Base-by-base conservation (phyloP, 2,329 filamentous ascomycete species). In the Penicillium sp. region DNA sequence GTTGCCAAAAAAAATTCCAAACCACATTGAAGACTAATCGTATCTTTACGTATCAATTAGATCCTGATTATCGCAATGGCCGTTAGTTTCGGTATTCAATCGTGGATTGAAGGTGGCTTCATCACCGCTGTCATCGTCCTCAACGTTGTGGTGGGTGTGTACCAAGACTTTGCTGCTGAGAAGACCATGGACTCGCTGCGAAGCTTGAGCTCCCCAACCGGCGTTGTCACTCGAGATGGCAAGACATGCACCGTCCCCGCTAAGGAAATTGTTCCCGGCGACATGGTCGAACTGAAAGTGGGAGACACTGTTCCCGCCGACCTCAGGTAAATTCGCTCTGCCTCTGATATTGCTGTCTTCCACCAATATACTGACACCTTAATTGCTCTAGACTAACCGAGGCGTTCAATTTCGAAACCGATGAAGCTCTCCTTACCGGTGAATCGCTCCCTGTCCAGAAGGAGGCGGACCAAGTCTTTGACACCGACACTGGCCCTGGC, bases 61-160 rank as follows among this genome's bases (percentile, higher is more conserved):
- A 84, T 88, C 49, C 83, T 90, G 56, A 78, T 89, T 59, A 82
- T 88, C 62, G 86, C 86, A 57, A 88, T 87, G 82, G 83, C 82
- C 48, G 74, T 79, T 43, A 76, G 75, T 60, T 78, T 77, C 58
- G 79, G 76, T 32, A 77, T 80, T 25, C 65, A 73, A 33, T 78
- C 80, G 50, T 81, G 74, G 61, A 76, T 82, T 46, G 79, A 82
- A 68, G 79, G 78, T 24, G 79, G 76, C 45, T 80, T 82, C 42
- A 79, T 83, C 49, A 73, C 73, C 7, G 79, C 76, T 4, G 78
- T 83, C 57, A 82, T 83, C 50, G 60, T 73, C 3, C 69, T 81
- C 34, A 82, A 82, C 57, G 74, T 81, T 46, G 62, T 75, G 1
- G 78, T 82, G 52, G 80, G 79, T 11, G 81, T 83, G 58, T 78